Evolutionary conservation across 2,329 filamentous ascomycete genomes (phyloP).

Genomic region (Metarhizium robertsii): DNA sequence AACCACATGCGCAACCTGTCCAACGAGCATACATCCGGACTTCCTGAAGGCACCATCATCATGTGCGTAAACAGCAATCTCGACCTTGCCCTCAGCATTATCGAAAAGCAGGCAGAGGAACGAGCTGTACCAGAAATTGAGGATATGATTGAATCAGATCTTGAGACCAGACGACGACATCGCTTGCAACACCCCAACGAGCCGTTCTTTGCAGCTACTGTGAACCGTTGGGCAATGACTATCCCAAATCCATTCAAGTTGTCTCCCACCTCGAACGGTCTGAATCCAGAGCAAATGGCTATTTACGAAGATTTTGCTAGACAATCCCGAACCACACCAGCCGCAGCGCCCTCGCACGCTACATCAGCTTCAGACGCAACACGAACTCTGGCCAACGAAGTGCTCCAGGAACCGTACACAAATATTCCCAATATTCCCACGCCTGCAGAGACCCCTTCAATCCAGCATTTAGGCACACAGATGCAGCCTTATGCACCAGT

Average conservation of each 20-base stretch:
- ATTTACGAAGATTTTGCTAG: slow-evolving; percentile 96
- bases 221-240: slow-evolving; percentile 86
- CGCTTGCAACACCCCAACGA: slow-evolving; percentile 68
- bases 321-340: slow-evolving; percentile 58
- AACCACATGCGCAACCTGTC: slow-evolving; percentile 82
- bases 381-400: slow-evolving; percentile 52
- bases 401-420: slow-evolving; percentile 53
- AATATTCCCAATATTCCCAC: slow-evolving; percentile 49
- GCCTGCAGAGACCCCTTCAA: slow-evolving; percentile 48
- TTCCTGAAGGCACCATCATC: slow-evolving; percentile 89
- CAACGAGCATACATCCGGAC: slow-evolving; percentile 62
- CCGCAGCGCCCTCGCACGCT: slow-evolving; percentile 45
- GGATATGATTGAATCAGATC: slow-evolving; percentile 74
- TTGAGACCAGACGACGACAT: slow-evolving; percentile 70
- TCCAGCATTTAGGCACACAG: slow-evolving; percentile 43
- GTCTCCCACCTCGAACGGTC: slow-evolving; percentile 54
- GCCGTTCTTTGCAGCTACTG: slow-evolving; percentile 69
- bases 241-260: slow-evolving; percentile 92
- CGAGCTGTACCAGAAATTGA: slow-evolving; percentile 92
- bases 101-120: slow-evolving; percentile 92
- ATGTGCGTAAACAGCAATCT: slow-evolving; percentile 99
- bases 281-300: slow-evolving; percentile 86
- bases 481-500: slow-evolving; percentile 46
- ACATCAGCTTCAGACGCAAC: slow-evolving; percentile 52
- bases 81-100: slow-evolving; percentile 83